phyloP scores from a whole-genome alignment of 108 stramenopile genomes.

The Nitzschia palea region DNA sequence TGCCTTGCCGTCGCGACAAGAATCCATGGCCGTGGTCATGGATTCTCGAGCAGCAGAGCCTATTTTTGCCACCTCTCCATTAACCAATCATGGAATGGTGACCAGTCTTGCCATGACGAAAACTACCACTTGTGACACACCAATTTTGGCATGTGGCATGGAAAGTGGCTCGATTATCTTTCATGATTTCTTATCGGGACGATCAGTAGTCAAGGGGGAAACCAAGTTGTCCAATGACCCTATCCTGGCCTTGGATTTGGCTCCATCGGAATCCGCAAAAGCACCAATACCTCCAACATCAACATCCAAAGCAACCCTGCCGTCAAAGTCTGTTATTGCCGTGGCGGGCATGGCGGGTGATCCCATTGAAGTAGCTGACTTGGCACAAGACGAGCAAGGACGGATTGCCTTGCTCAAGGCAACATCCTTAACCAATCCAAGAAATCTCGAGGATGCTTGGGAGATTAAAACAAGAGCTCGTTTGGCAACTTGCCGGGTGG shows the following conservation, averaged over 20 bases:
- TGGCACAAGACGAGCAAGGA: slow-evolving; percentile 52
- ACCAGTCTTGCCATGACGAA: slow-evolving; percentile 62
- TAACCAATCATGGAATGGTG: slow-evolving; percentile 67
- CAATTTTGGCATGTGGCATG: slow-evolving; percentile 79
- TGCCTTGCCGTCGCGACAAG: slow-evolving; percentile 55
- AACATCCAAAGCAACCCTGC: neutral
- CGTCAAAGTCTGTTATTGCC: slow-evolving; percentile 44
- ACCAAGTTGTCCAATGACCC: slow-evolving; percentile 53
- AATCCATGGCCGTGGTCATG: slow-evolving; percentile 47
- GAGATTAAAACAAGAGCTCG: slow-evolving; percentile 38
- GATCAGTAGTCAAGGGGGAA: neutral
- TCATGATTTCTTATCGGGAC: slow-evolving; percentile 51
- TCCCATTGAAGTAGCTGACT: slow-evolving; percentile 49
- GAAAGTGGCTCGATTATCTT: slow-evolving; percentile 74
- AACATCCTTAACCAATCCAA: slow-evolving; percentile 1
- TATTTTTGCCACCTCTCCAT: slow-evolving; percentile 17
- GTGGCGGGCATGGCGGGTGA: slow-evolving; percentile 81
- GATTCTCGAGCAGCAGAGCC: slow-evolving; percentile 41
- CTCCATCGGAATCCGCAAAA: slow-evolving; percentile 28
- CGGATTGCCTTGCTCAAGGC: slow-evolving; percentile 66
- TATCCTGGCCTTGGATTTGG: slow-evolving; percentile 69
- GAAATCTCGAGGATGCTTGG: slow-evolving; percentile 1
- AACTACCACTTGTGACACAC: slow-evolving; percentile 7
- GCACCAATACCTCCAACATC: neutral
- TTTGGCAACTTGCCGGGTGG: slow-evolving; percentile 58